Evolutionary conservation across 768 basidiomycete genomes (phyloP).

Genomic region (Podaxis sp.): DNA sequence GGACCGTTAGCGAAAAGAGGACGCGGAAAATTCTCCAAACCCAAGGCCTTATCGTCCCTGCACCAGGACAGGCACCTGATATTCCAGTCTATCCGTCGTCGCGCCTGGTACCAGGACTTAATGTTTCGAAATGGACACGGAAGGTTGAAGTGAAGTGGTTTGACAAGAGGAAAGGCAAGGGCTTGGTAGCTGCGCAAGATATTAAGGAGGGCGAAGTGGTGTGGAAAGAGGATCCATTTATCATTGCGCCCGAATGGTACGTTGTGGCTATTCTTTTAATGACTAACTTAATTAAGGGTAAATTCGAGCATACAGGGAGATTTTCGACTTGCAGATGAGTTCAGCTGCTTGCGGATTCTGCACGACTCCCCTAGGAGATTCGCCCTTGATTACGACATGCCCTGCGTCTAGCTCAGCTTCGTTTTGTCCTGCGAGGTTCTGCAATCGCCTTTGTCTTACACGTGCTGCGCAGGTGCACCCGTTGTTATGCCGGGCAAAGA

Average conservation of each 20-base stretch:
- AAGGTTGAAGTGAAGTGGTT: slow-evolving; percentile 69
- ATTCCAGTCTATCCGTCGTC: slow-evolving; percentile 52
- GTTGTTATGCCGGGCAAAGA: slow-evolving; percentile 70
- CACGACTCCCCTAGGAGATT: slow-evolving; percentile 54
- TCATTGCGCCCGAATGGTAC: slow-evolving; percentile 79
- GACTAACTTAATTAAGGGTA: background rate
- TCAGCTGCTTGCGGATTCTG: slow-evolving; percentile 70
- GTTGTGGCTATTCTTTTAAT: slow-evolving; percentile 4
- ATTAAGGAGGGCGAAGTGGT: slow-evolving; percentile 70
- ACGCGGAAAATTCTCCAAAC: slow-evolving; percentile 65
- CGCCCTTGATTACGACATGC: slow-evolving; percentile 50
- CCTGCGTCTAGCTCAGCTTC: slow-evolving; percentile 34
- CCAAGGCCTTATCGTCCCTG: slow-evolving; percentile 42
- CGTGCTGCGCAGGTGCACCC: slow-evolving; percentile 65
- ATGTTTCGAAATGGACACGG: slow-evolving; percentile 55
- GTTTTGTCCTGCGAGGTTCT: slow-evolving; percentile 67
- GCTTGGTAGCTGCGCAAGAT: slow-evolving; percentile 65
- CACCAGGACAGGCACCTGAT: slow-evolving; percentile 15
- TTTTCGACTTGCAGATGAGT: slow-evolving; percentile 61
- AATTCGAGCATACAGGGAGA: slow-evolving; percentile 48
- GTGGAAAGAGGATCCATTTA: slow-evolving; percentile 84
- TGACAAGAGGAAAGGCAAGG: slow-evolving; percentile 72
- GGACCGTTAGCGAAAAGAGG: slow-evolving; percentile 84
- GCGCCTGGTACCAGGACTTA: slow-evolving; percentile 55
- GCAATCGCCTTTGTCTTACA: slow-evolving; percentile 71